Evolutionary conservation across 257 asterid species (phyloP).

Genomic region (Galeopsis tetrahit): DNA sequence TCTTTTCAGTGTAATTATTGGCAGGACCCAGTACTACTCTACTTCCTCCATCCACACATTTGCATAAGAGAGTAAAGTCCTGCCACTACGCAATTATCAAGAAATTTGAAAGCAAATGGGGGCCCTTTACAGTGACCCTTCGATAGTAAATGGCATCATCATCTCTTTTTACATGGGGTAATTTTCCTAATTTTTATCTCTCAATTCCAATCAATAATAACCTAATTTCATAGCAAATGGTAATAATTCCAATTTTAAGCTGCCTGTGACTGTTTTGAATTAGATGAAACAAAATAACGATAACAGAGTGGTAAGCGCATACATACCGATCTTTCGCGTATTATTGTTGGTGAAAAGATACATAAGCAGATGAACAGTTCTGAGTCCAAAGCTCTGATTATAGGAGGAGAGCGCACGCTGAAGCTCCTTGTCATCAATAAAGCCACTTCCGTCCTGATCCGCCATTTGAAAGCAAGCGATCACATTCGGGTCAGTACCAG

Average conservation of each 20-base stretch:
- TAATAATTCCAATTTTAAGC: neutral
- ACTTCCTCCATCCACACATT: neutral
- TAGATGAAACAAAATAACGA: neutral
- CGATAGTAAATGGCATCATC: constrained; percentile 9
- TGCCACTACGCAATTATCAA: constrained; percentile 19
- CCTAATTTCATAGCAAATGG: constrained; percentile 3
- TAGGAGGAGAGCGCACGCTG: constrained; percentile 76
- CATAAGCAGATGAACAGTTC: constrained; percentile 96
- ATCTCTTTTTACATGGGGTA: neutral
- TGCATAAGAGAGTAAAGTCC: neutral
- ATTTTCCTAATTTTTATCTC: neutral
- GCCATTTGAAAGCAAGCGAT: constrained; percentile 78
- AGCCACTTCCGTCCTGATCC: constrained; percentile 94
- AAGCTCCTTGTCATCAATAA: constrained; percentile 90
- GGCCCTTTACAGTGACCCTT: neutral
- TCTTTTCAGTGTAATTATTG: constrained; percentile 1
- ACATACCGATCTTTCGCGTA: constrained; percentile 73
- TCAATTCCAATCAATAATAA: neutral
- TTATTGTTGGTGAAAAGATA: constrained; percentile 82
- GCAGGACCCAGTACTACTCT: neutral
- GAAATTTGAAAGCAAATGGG: neutral
- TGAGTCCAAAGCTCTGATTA: constrained; percentile 77
- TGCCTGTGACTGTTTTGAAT: neutral
- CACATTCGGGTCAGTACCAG: constrained; percentile 89
- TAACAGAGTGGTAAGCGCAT: neutral